Evolutionary conservation across 2,329 filamentous ascomycete genomes (phyloP).

Genomic region (Fonsecaea nubica): DNA sequence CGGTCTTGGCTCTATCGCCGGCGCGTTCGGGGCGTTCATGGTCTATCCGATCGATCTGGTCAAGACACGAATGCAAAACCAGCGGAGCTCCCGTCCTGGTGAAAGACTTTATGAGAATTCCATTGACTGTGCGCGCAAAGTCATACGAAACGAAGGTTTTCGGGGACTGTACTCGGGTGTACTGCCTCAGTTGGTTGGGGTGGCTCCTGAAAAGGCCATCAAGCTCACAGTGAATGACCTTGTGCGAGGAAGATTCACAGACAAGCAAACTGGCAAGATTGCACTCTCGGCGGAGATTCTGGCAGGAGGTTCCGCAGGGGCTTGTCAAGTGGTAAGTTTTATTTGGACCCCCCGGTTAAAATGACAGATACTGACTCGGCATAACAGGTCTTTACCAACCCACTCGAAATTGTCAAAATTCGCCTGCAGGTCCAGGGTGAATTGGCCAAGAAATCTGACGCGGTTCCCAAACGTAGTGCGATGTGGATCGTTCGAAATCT

Average conservation of each 20-base stretch:
- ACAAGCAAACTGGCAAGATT: conserved; percentile 76
- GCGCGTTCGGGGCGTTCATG: conserved; percentile 98
- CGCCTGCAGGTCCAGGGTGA: conserved; percentile 97
- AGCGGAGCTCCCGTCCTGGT: conserved; percentile 80
- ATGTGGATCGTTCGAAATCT: conserved; percentile 98
- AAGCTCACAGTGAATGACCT: conserved; percentile 98
- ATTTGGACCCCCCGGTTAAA: neutral
- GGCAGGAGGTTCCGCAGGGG: conserved; percentile 87
- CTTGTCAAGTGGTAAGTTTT: conserved; percentile 89
- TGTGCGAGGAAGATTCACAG: conserved; percentile 76
- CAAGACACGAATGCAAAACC: conserved; percentile 98
- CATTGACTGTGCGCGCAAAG: conserved; percentile 90
- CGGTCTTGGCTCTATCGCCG: conserved; percentile 82
- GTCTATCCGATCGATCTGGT: conserved; percentile 98
- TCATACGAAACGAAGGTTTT: conserved; percentile 89
- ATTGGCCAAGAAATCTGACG: conserved; percentile 83
- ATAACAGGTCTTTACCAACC: conserved; percentile 87
- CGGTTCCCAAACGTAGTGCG: conserved; percentile 83
- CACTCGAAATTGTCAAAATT: conserved; percentile 99
- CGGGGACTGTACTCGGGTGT: conserved; percentile 92
- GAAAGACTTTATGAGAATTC: conserved; percentile 96
- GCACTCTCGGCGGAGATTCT: conserved; percentile 74
- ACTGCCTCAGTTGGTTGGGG: conserved; percentile 90
- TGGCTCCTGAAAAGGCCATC: conserved; percentile 99
- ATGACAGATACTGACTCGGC: conserved; percentile 18